A percentile compares a stretch with the other conserved stretches of the same genome.
phyloP scores from a whole-genome alignment of 2,329 filamentous ascomycete genomes.

The Sordariomycetes sp. region DNA sequence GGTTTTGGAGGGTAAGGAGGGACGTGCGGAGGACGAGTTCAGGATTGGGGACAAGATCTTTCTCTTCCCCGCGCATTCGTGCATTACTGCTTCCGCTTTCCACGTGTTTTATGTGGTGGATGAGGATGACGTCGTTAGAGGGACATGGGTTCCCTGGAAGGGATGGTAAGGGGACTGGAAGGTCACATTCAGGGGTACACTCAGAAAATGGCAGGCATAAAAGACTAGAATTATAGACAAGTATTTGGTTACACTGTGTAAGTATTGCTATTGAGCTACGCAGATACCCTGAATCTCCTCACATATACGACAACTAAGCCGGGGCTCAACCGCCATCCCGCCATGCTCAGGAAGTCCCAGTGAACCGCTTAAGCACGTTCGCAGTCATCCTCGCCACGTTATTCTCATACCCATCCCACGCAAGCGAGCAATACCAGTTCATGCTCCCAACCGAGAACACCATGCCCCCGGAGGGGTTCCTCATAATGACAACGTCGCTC shows the following conservation, averaged over 20 bases:
- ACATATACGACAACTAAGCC: neutral
- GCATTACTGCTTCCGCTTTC: constrained; percentile 25
- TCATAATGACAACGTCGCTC: constrained; percentile 14
- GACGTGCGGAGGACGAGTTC: constrained; percentile 15
- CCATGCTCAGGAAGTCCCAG: neutral
- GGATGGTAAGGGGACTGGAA: constrained; percentile 14
- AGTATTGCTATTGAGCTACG: constrained; percentile 4
- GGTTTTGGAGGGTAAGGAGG: constrained; percentile 10
- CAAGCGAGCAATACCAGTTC: constrained; percentile 15
- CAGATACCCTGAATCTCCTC: neutral
- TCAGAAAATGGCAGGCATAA: neutral
- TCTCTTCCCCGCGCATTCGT: constrained; percentile 21
- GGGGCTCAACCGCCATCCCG: neutral
- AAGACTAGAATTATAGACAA: neutral
- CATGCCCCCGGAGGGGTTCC: constrained; percentile 11
- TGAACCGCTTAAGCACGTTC: constrained; percentile 11
- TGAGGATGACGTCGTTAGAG: constrained; percentile 18
- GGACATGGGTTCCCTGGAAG: constrained; percentile 26
- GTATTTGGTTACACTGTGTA: neutral
- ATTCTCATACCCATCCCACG: constrained; percentile 15
- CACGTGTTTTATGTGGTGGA: constrained; percentile 24
- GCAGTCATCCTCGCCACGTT: constrained; percentile 14
- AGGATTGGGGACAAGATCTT: constrained; percentile 20
- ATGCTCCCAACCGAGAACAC: constrained; percentile 17
- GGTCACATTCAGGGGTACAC: neutral